Evolutionary conservation across 331 rosid genomes (phyloP).

Genomic region (Spiraea crenata): DNA sequence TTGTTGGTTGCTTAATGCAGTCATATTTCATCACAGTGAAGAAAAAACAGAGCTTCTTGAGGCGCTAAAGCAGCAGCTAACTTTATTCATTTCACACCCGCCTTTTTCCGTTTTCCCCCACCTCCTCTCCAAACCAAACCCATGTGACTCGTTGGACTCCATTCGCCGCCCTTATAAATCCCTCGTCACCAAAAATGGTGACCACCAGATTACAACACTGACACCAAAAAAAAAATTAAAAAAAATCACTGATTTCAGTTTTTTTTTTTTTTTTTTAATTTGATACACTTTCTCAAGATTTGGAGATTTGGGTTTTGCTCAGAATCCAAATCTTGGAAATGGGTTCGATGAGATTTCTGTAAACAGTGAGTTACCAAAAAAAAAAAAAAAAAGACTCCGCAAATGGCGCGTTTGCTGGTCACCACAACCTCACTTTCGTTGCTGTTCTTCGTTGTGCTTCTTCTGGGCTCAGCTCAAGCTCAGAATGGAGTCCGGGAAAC

Average conservation of each 20-base stretch:
- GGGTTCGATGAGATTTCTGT: slow-evolving; percentile 28
- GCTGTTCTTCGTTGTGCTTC: slow-evolving; percentile 29
- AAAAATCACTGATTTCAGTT: not conserved
- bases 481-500: slow-evolving; percentile 25
- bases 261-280: too few species aligned
- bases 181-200: slow-evolving; percentile 12
- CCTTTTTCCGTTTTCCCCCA: slow-evolving; percentile 35
- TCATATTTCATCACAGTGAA: slow-evolving; percentile 3
- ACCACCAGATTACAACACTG: slow-evolving; percentile 16
- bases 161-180: slow-evolving; percentile 15
- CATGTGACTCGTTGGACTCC: slow-evolving; percentile 41
- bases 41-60: not conserved
- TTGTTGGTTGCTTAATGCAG: slow-evolving; percentile 35
- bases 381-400: not conserved
- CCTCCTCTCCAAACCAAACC: slow-evolving; percentile 37
- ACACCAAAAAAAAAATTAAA: too few species aligned
- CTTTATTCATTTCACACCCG: slow-evolving; percentile 45
- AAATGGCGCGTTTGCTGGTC: slow-evolving; percentile 44
- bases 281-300: not conserved
- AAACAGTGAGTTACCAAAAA: not conserved
- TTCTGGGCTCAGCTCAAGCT: slow-evolving; percentile 46
- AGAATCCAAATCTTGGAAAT: slow-evolving; percentile 31
- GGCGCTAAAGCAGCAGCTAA: not conserved
- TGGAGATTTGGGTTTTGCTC: slow-evolving; percentile 9
- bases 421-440: slow-evolving; percentile 30